Percentiles rank a stretch among this genome's conserved stretches.
phyloP scores from a whole-genome alignment of 345 rosid species.

The Eutrema heterophyllum region DNA sequence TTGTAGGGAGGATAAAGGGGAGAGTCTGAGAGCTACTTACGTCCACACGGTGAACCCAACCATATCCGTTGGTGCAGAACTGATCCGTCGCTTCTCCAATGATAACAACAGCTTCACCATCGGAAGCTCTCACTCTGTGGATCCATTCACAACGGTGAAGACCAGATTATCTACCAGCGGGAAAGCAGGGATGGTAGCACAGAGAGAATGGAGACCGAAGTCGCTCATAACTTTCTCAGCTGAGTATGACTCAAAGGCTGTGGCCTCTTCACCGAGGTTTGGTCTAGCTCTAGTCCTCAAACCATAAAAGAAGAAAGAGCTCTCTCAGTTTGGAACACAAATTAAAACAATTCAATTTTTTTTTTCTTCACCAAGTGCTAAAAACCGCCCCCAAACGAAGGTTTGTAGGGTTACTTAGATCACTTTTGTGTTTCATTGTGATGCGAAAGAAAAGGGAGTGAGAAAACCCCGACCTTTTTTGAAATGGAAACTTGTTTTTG shows the following conservation, averaged over 20 bases:
- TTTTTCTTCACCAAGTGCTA: not conserved
- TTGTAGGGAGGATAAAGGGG: constrained; percentile 69
- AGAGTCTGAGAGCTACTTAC: constrained; percentile 64
- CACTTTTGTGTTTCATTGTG: not conserved
- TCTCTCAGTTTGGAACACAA: constrained; percentile 8
- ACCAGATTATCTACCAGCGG: constrained; percentile 55
- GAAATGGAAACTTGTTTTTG: not conserved
- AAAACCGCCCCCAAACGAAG: constrained; percentile 6
- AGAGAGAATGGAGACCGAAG: constrained; percentile 79
- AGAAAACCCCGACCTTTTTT: constrained; percentile 18
- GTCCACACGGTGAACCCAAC: constrained; percentile 51
- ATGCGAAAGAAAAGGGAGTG: constrained; percentile 27
- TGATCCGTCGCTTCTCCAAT: constrained; percentile 62
- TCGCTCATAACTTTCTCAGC: constrained; percentile 64
- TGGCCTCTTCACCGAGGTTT: constrained; percentile 49
- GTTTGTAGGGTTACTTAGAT: constrained; percentile 16
- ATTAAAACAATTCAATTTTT: constrained; percentile 13
- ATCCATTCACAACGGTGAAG: constrained; percentile 56
- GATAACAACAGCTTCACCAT: constrained; percentile 52
- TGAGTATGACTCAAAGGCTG: constrained; percentile 59
- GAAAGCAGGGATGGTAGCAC: constrained; percentile 55
- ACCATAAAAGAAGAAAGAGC: constrained; percentile 40
- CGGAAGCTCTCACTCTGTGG: constrained; percentile 55
- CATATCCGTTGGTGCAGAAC: constrained; percentile 64
- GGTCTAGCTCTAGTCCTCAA: constrained; percentile 77